Base-by-base conservation (phyloP, 1,284 basidiomycete genomes). In the Trichosporon inkin region DNA sequence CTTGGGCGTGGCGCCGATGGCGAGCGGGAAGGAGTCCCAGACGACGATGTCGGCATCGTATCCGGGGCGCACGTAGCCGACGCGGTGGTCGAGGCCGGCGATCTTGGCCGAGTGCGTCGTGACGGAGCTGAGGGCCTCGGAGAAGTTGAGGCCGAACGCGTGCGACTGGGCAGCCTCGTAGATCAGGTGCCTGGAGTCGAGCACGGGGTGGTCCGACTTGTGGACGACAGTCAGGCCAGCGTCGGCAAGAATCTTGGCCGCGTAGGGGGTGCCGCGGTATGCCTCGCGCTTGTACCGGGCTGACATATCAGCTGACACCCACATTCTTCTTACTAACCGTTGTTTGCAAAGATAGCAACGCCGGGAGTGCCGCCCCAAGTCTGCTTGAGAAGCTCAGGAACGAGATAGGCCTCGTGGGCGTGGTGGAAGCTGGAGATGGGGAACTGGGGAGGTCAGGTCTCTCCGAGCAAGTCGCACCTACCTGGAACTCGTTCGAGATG, bases 91-190 rank as follows among this genome's bases (percentile, higher is more conserved):
- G 60, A 89, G 80, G 1, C 92, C 92, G 62, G 91, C 80, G 1
- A 87, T 82, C 38, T 81, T 82, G 1, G 92, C 91, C 1, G 92
- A 86, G 11, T 86, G 88, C 1, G 87, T 85, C 0, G 86, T 95
- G 16, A 95, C 87, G 2, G 89, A 81, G 3, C 86, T 81, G 10
- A 79, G 60, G 0, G 77, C 70, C 28, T 67, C 61, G 1, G 71
- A 71, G 37, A 67, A 70, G 63, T 78, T 73, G 19, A 82, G 68
- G 10, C 81, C 81, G 62, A 78, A 94, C 72, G 88, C 88, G 70
- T 92, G 86, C 1, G 88, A 90, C 73, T 93, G 90, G 59, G 90
- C 89, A 0, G 92, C 92, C 76, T 96, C 92, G 70, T 86, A 87
- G 2, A 92, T 73, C 10, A 96, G 80, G 71, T 86, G 85, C 6